Percentiles rank a stretch among this genome's conserved stretches.
These are phyloP conservation scores for Globisporangium nagaii DNA, from an alignment of 352 stramenopile genomes.

Conservation along the genomic window DNA sequence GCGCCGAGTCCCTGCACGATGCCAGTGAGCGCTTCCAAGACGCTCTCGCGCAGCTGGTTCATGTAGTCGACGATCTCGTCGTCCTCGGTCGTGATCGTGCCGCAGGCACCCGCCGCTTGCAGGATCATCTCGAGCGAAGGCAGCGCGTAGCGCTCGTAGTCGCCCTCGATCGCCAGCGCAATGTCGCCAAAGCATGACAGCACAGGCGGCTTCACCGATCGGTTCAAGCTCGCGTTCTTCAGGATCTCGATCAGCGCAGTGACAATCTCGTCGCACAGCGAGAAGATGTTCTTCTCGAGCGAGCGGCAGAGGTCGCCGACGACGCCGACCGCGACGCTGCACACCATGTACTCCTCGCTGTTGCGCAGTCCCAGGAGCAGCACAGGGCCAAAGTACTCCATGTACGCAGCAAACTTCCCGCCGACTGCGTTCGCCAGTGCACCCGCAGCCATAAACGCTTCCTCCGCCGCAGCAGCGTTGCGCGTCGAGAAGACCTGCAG, in stretches of 20 bases:
- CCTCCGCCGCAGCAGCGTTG: conserved; percentile 92
- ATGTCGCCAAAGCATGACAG: conserved; percentile 97
- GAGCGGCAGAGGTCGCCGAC: conserved; percentile 94
- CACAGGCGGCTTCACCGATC: conserved; percentile 95
- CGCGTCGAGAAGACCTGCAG: conserved; percentile 93
- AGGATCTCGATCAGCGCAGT: conserved; percentile 92
- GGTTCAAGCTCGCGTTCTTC: conserved; percentile 91
- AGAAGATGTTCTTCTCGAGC: conserved; percentile 88
- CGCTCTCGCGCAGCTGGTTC: conserved; percentile 93
- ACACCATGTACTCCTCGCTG: conserved; percentile 96
- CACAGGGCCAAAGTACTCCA: conserved; percentile 90
- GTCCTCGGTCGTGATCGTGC: conserved; percentile 88
- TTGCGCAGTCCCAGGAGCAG: conserved; percentile 92
- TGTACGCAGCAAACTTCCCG: conserved; percentile 94
- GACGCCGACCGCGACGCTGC: conserved; percentile 92
- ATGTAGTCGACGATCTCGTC: conserved; percentile 98
- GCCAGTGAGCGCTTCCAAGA: conserved; percentile 95
- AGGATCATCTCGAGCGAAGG: conserved; percentile 83
- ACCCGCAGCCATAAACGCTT: conserved; percentile 94
- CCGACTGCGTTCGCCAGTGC: conserved; percentile 92
- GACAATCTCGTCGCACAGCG: conserved; percentile 94
- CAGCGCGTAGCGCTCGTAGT: conserved; percentile 87
- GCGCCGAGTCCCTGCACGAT: conserved; percentile 94
- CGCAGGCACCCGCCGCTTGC: conserved; percentile 83
- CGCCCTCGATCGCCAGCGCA: conserved; percentile 91